Percentiles rank a stretch among this genome's conserved stretches.
These are phyloP conservation scores for Leishmania mexicana DNA, from an alignment of 208 protist species.

Conservation along the genomic window DNA sequence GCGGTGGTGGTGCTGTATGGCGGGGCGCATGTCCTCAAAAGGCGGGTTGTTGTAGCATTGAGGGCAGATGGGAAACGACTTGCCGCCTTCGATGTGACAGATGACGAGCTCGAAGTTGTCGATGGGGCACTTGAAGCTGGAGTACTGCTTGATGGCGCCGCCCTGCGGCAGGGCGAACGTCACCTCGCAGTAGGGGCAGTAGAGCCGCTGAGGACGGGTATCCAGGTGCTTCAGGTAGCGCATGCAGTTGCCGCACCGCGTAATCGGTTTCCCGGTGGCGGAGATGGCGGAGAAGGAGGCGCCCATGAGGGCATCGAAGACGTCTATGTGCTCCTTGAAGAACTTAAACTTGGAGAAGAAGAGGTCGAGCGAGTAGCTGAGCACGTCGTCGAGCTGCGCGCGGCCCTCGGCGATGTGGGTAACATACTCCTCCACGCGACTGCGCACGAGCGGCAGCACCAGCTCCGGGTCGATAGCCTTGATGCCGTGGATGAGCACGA, in stretches of 20 bases:
- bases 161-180: slow-evolving; percentile 90
- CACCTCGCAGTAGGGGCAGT: slow-evolving; percentile 94
- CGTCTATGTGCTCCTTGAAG: slow-evolving; percentile 92
- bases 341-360: slow-evolving; percentile 93
- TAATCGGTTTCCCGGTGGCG: slow-evolving; percentile 81
- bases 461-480: slow-evolving; percentile 95
- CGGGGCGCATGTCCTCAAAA: slow-evolving; percentile 71
- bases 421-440: slow-evolving; percentile 93
- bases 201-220: slow-evolving; percentile 87
- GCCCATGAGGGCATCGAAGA: slow-evolving; percentile 94
- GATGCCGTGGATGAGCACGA: slow-evolving; percentile 93
- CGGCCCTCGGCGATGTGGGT: slow-evolving; percentile 92
- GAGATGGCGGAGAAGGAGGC: slow-evolving; percentile 92
- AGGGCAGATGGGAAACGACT: slow-evolving; percentile 92
- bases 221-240: slow-evolving; percentile 90
- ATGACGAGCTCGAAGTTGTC: slow-evolving; percentile 95
- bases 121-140: slow-evolving; percentile 87
- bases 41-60: slow-evolving; percentile 96
- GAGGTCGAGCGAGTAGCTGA: slow-evolving; percentile 77
- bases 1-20: background rate
- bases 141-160: slow-evolving; percentile 88
- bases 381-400: slow-evolving; percentile 80
- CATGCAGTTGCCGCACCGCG: slow-evolving; percentile 93
- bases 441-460: slow-evolving; percentile 91
- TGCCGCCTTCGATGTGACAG: slow-evolving; percentile 88